Evolutionary conservation across 768 basidiomycete species (phyloP), one percentile per base, ranked within the genome.

Genomic region (Hirschioporus abietinus): DNA sequence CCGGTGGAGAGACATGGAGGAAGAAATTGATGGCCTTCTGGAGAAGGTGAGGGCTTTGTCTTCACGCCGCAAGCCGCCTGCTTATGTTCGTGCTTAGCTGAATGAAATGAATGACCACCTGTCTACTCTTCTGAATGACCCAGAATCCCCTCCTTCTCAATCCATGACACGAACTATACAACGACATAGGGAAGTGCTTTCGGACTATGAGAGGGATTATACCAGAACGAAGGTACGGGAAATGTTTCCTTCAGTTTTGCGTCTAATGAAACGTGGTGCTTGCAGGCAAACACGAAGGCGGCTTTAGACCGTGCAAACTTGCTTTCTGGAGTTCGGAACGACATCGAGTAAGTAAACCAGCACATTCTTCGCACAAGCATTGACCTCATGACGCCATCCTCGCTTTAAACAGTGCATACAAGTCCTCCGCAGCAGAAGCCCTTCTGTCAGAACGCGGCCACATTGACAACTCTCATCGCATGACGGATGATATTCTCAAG

Each of bases 401-500:
- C 58, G 25, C 52, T 25, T 61, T 63, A 27, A 35, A 20, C 70
- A 97, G 95, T 69, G 91, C 95, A 52, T 96, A 96, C 78, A 95
- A 95, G 76, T 91, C 93, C 7, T 90, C 92, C 20, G 85, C 91
- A 17, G 88, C 92, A 0, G 97, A 99, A 70, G 86, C 92, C 7
- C 78, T 99, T 57, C 81, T 99, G 27, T 87, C 88, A 25, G 97
- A 99, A 78, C 85, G 97, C 60, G 86, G 90, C 3, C 85, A 87
- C 68, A 96, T 99, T 67, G 96, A 98, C 78, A 92, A 88, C 70
- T 94, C 92, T 25, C 96, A 99, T 78, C 82, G 86, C 66, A 98
- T 99, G 96, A 91, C 93, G 23, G 96, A 99, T 73, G 91, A 91
- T 58, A 83, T 96, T 35, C 81, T 99, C 26, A 86, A 91, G 95